Conservation (phyloP, 2,329 filamentous ascomycete species). For the Claviceps capensis region DNA sequence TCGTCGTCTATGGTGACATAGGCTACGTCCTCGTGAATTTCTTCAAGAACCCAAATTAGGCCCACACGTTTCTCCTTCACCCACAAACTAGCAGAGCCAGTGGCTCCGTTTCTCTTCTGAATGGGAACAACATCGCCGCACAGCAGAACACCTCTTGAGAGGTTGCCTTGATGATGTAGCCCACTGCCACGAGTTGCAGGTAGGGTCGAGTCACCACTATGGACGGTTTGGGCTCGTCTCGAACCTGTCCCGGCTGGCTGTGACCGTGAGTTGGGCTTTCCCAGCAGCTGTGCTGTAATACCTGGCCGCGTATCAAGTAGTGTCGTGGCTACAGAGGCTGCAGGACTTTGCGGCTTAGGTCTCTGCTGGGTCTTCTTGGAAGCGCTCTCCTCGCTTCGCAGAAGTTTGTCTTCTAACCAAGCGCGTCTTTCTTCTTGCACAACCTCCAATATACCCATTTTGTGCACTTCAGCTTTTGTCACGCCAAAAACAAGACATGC, state of each 20-base stretch:
- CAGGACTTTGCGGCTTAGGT: conserved; percentile 21
- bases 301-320: conserved; percentile 54
- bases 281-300: conserved; percentile 77
- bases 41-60: conserved; percentile 93
- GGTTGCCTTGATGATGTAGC: conserved; percentile 52
- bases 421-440: conserved; percentile 77
- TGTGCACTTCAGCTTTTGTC: conserved; percentile 86
- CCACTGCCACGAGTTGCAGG: conserved; percentile 38
- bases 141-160: conserved; percentile 76
- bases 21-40: conserved; percentile 90
- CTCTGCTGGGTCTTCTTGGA: conserved; percentile 18
- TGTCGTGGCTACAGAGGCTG: conserved; percentile 29
- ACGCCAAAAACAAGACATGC: conserved; percentile 98
- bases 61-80: conserved; percentile 94
- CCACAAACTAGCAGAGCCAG: conserved; percentile 89
- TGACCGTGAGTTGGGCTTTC: conserved; percentile 56
- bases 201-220: conserved; percentile 40
- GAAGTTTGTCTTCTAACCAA: conserved; percentile 81
- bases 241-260: conserved; percentile 37
- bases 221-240: conserved; percentile 51
- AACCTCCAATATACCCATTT: conserved; percentile 88
- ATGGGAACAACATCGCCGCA: conserved; percentile 98
- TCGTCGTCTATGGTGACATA: conserved; percentile 64
- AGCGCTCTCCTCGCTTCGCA: conserved; percentile 31
- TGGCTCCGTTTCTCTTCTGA: conserved; percentile 83